These are phyloP conservation scores for Stachybotrys elegans DNA, from an alignment of 2,329 filamentous ascomycete genomes.

Conservation along the genomic window DNA sequence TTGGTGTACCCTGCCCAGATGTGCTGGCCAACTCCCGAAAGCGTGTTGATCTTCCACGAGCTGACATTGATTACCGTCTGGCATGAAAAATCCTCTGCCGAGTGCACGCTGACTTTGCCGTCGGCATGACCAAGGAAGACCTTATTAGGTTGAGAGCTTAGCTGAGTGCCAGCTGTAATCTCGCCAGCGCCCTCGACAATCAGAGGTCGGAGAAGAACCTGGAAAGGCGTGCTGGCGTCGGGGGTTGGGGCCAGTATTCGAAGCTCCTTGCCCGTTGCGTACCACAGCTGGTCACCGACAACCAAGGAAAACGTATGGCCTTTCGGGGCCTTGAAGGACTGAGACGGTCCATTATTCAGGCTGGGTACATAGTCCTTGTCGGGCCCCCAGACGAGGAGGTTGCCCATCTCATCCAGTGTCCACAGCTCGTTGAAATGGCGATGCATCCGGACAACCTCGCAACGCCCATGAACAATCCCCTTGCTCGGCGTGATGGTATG, in stretches of 20 bases:
- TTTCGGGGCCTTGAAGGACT: constrained; percentile 71
- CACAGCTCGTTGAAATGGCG: constrained; percentile 86
- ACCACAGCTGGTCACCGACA: constrained; percentile 80
- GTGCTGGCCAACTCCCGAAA: constrained; percentile 74
- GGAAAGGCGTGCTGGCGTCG: constrained; percentile 65
- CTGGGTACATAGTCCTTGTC: constrained; percentile 68
- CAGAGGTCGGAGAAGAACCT: constrained; percentile 68
- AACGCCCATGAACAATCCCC: constrained; percentile 66
- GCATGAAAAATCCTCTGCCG: constrained; percentile 68
- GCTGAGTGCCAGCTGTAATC: constrained; percentile 74
- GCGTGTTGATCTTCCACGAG: constrained; percentile 88
- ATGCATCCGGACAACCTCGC: constrained; percentile 79
- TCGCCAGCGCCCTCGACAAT: constrained; percentile 72
- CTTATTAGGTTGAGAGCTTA: constrained; percentile 69
- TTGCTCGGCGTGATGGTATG: constrained; percentile 67
- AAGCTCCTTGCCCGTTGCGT: constrained; percentile 81
- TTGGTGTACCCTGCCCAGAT: constrained; percentile 95
- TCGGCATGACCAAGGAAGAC: constrained; percentile 90
- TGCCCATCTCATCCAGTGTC: constrained; percentile 87
- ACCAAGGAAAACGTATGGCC: constrained; percentile 87
- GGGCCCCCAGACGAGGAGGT: constrained; percentile 80
- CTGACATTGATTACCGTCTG: constrained; percentile 80
- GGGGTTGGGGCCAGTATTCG: constrained; percentile 73
- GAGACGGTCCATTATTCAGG: constrained; percentile 63
- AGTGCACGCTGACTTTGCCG: constrained; percentile 93